Base-by-base conservation (phyloP, 139 green algal species). In the Auxenochlorella pyrenoidosa region DNA sequence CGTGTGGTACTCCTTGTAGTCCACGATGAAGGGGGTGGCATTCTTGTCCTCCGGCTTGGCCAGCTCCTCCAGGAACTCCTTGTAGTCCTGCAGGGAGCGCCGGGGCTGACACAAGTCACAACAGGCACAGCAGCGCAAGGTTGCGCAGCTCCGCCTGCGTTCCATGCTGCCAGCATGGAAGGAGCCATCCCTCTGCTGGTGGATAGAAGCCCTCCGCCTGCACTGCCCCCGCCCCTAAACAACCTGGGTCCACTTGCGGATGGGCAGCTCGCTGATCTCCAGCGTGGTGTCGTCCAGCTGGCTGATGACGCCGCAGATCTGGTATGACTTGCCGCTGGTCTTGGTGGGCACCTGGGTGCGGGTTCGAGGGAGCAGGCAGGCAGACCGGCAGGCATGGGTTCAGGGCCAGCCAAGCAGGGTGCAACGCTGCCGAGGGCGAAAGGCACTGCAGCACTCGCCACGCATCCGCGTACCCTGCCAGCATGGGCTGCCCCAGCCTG, bases 21-120 rank as follows among this genome's bases (percentile, higher is more conserved):
- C 82, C 3, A 21, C 65, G 51, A 98, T 90, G 71, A 95, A 87
- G 26, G 94, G 93, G 0, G 70, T 44, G 16, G 78, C 72, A 32
- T 90, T 91, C 89, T 97, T 97, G 36, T 96, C 92, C 65, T 95
- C 93, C 8, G 94, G 93, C 89, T 96, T 97, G 63, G 98, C 90
- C 90, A 99, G 85, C 3, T 86, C 86, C 94, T 99, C 97, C 88
- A 99, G 90, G 82, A 98, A 98, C 89, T 99, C 98, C 93, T 99
- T 99, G 94, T 99, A 99, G 91, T 99, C 96, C 87, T 92, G 89
- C 34, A n/a, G 26, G 28, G 26, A 59, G 79, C 15, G 22, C 1
- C 5, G 21, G 15, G 41, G 54, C 32, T 2, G 44, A 66, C 28
- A 63, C 1, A 44, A 4, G 76, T 16, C 10, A n/a, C n/a, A n/a